Conservation (phyloP, 805 yeast species). For the Saccharomycopsis malanga region DNA sequence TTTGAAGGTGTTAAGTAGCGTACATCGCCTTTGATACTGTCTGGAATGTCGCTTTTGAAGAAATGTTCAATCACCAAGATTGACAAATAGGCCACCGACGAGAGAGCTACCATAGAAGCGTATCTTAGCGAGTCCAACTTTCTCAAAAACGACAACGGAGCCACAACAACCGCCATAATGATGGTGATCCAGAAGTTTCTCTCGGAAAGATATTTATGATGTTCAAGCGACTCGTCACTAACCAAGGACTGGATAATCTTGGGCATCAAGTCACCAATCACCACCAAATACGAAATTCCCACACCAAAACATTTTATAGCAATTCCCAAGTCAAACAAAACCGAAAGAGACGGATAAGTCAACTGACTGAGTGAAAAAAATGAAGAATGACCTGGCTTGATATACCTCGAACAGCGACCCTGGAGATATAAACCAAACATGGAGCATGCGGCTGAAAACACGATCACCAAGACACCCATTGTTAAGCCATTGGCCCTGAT, state of each 20-base stretch:
- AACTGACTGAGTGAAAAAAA: slow-evolving; percentile 57
- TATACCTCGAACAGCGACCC: slow-evolving; percentile 49
- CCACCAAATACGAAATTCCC: slow-evolving; percentile 58
- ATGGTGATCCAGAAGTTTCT: slow-evolving; percentile 58
- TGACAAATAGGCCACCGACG: slow-evolving; percentile 73
- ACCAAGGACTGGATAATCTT: slow-evolving; percentile 38
- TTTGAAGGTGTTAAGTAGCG: slow-evolving; percentile 41
- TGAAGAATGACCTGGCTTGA: slow-evolving; percentile 49
- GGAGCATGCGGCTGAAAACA: slow-evolving; percentile 40
- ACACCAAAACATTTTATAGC: slow-evolving; percentile 70
- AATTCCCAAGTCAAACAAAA: slow-evolving; percentile 59
- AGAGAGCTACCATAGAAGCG: slow-evolving; percentile 76
- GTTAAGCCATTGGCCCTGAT: slow-evolving; percentile 43
- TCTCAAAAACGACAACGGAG: slow-evolving; percentile 60
- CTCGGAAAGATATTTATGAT: slow-evolving; percentile 27
- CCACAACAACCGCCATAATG: slow-evolving; percentile 40
- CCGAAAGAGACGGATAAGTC: slow-evolving; percentile 54
- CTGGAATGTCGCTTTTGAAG: slow-evolving; percentile 46
- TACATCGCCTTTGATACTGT: slow-evolving; percentile 41
- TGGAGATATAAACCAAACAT: slow-evolving; percentile 58
- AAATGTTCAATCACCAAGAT: slow-evolving; percentile 69
- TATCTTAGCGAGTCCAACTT: slow-evolving; percentile 77
- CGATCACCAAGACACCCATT: slow-evolving; percentile 35
- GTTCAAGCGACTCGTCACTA: slow-evolving; percentile 21
- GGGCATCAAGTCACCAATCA: slow-evolving; percentile 67